Percentiles rank a stretch among this genome's conserved stretches.
phyloP scores from a whole-genome alignment of 2,329 filamentous ascomycete species.

The Colletotrichum lupini region DNA sequence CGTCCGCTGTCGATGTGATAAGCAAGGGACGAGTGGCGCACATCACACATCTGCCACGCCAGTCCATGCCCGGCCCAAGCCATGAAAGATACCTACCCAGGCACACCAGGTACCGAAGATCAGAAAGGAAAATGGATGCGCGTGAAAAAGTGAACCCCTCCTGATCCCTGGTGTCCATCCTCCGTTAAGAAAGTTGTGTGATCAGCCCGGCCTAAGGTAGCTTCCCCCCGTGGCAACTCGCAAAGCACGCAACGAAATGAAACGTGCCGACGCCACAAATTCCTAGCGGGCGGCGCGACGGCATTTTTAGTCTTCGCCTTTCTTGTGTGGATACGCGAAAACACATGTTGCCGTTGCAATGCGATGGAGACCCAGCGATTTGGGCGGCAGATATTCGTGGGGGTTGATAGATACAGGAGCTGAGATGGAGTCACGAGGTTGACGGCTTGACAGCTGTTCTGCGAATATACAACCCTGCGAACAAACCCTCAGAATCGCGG shows the following conservation, averaged over 20 bases:
- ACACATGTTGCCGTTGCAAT: neutral
- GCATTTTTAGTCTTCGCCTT: neutral
- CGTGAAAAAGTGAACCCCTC: constrained; percentile 19
- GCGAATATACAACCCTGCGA: too few relatives aligned
- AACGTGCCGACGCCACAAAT: constrained; percentile 28
- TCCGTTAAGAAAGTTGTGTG: neutral
- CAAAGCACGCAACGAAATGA: constrained; percentile 28
- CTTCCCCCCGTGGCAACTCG: constrained; percentile 14
- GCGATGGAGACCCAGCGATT: neutral
- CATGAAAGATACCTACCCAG: neutral
- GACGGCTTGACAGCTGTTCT: too few relatives aligned
- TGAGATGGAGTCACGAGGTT: too few relatives aligned
- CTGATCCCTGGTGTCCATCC: neutral
- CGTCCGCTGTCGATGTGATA: neutral
- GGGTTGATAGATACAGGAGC: too few relatives aligned
- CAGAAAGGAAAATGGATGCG: neutral
- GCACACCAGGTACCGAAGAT: neutral
- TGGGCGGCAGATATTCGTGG: neutral
- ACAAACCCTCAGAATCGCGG: neutral
- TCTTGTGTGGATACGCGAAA: neutral
- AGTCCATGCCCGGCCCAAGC: neutral
- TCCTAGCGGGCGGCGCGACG: constrained; percentile 1
- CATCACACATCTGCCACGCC: neutral
- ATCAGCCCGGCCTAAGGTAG: neutral
- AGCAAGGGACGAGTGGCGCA: neutral